phyloP scores from a whole-genome alignment of 2,329 filamentous ascomycete species.

The Calonectria pseudoreteaudii region DNA sequence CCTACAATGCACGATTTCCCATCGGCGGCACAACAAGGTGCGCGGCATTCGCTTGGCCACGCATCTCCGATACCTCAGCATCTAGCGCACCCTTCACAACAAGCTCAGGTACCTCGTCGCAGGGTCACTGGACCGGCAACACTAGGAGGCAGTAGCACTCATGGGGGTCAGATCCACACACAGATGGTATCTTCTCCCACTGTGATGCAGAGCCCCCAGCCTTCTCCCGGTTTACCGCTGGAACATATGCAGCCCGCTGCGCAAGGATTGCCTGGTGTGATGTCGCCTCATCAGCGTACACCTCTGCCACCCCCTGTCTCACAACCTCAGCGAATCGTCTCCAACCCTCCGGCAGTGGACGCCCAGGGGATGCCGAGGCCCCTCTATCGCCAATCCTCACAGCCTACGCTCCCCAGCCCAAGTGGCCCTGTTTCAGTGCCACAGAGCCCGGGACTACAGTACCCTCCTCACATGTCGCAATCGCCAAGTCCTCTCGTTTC shows the following conservation, averaged over 20 bases:
- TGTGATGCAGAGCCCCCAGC: background rate
- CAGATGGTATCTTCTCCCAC: background rate
- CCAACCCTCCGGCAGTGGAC: background rate
- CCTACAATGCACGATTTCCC: conserved; percentile 19
- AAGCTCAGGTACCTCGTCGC: conserved; percentile 12
- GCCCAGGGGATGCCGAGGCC: background rate
- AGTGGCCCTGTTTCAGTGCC: background rate
- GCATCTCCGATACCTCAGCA: conserved; percentile 19
- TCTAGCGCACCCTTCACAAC: conserved; percentile 22
- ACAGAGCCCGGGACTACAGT: conserved; percentile 14
- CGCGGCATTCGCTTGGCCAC: conserved; percentile 18
- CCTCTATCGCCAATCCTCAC: conserved; percentile 3
- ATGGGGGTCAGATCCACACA: background rate
- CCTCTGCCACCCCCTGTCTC: background rate
- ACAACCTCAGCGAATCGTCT: background rate
- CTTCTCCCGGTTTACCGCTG: background rate
- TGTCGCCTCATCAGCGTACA: background rate
- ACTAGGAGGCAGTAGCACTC: background rate
- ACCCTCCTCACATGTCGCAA: conserved; percentile 11
- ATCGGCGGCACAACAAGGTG: conserved; percentile 16
- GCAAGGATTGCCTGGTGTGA: background rate
- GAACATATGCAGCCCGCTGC: background rate
- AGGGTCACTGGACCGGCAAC: background rate
- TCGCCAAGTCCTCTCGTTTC: background rate
- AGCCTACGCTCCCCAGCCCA: background rate